Evolutionary conservation across 2,329 filamentous ascomycete species (phyloP).

Genomic region (Epicoccum sorghinum): DNA sequence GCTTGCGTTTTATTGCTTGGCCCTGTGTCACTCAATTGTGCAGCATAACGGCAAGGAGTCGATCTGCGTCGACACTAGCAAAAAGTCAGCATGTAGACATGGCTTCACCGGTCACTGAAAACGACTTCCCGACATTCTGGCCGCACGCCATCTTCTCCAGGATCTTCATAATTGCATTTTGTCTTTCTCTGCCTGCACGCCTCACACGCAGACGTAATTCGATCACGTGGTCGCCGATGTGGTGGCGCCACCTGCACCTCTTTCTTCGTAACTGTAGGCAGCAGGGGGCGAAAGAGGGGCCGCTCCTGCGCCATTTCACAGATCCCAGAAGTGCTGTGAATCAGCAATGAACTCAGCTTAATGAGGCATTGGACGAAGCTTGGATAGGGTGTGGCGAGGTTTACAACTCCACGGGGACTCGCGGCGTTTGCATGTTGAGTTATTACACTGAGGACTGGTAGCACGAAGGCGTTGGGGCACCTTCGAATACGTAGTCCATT

Average conservation of each 20-base stretch:
- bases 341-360: conserved; percentile 3
- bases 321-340: background rate
- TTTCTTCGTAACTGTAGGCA: background rate
- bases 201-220: conserved; percentile 7
- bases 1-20: conserved; percentile 22
- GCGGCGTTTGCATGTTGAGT: background rate
- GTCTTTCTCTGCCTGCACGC: conserved; percentile 7
- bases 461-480: background rate
- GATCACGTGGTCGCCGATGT: conserved; percentile 2
- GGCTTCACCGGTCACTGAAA: background rate
- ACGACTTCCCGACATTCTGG: conserved; percentile 10
- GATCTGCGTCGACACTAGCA: conserved; percentile 9
- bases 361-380: background rate
- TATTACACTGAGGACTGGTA: background rate
- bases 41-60: conserved; percentile 6
- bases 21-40: conserved; percentile 13
- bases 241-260: conserved; percentile 3
- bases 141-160: background rate
- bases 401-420: background rate
- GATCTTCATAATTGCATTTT: conserved; percentile 9
- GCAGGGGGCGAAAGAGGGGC: conserved; percentile 2
- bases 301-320: conserved; percentile 4
- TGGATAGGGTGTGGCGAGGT: background rate
- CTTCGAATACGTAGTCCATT: no score
- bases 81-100: background rate